A percentile compares a stretch with the other conserved stretches of the same genome.
Conservation (phyloP, 176 grass and related monocot genomes). For the Phragmites australis region DNA sequence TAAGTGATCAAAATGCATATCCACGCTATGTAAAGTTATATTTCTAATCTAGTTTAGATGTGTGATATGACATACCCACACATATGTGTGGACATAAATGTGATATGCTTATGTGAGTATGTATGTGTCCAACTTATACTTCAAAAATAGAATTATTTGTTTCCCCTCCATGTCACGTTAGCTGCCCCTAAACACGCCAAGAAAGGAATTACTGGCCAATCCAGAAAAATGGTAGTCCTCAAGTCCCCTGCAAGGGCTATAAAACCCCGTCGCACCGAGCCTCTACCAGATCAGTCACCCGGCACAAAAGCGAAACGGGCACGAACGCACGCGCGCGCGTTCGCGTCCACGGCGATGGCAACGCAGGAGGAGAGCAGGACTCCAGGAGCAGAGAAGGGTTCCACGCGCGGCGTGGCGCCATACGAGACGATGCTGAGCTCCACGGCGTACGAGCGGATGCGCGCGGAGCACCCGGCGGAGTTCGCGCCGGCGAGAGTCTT, state of each 20-base stretch:
- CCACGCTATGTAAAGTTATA: too few species aligned
- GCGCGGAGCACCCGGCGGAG: constrained; percentile 25
- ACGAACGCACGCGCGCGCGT: background rate
- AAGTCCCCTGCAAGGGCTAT: constrained; percentile 1
- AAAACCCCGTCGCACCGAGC: background rate
- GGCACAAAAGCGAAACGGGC: background rate
- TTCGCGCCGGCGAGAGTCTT: constrained; percentile 38
- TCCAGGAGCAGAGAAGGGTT: too few species aligned
- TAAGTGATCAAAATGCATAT: too few species aligned
- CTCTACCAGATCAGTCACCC: background rate
- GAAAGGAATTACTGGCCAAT: constrained; percentile 32
- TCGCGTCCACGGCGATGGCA: background rate
- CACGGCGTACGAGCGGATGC: constrained; percentile 30
- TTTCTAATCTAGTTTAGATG: too few species aligned
- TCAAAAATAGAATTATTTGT: too few species aligned
- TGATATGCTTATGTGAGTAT: too few species aligned
- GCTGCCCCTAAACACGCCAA: constrained; percentile 4
- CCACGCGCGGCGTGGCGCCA: background rate
- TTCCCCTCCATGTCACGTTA: constrained; percentile 29
- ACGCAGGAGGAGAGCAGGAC: too few species aligned
- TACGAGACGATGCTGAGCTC: constrained; percentile 11
- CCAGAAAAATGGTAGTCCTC: background rate
- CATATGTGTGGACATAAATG: too few species aligned
- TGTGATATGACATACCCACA: too few species aligned
- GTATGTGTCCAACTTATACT: too few species aligned